Evolutionary conservation across 1,139 yeast genomes (phyloP).

Genomic region (Zygosaccharomyces pseudobailii): DNA sequence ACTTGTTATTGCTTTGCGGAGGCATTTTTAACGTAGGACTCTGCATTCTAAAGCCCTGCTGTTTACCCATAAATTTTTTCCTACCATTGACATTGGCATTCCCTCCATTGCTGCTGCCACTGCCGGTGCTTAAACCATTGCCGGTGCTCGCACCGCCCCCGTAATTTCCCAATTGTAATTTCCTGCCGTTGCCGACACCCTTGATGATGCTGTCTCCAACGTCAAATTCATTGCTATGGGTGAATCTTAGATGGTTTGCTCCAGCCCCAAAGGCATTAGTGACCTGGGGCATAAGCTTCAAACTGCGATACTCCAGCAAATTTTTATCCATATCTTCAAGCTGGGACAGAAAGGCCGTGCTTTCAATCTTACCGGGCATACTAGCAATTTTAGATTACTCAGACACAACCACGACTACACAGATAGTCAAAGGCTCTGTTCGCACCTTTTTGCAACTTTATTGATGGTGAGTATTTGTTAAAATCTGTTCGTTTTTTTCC

Average conservation of each 20-base stretch:
- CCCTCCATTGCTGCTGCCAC: constrained; percentile 2
- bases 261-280: constrained; percentile 7
- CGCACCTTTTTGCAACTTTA: background rate
- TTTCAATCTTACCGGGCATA: constrained; percentile 31
- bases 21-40: constrained; percentile 8
- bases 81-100: constrained; percentile 7
- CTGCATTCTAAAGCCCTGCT: constrained; percentile 9
- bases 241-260: constrained; percentile 3
- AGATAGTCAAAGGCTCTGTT: background rate
- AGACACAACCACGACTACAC: background rate
- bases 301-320: constrained; percentile 24
- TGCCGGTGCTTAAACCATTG: background rate
- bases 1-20: constrained; percentile 9
- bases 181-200: constrained; percentile 6
- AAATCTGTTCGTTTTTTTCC: constrained; percentile 1
- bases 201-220: constrained; percentile 1
- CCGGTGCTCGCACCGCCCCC: constrained; percentile 4
- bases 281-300: constrained; percentile 19
- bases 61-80: constrained; percentile 9
- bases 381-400: background rate
- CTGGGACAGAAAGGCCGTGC: constrained; percentile 33
- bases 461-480: constrained; percentile 1
- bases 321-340: constrained; percentile 34
- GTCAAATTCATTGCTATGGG: background rate
- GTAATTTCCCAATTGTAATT: constrained; percentile 3